phyloP scores from a whole-genome alignment of 1,139 yeast species.

The Geotrichum phurueaensis region DNA sequence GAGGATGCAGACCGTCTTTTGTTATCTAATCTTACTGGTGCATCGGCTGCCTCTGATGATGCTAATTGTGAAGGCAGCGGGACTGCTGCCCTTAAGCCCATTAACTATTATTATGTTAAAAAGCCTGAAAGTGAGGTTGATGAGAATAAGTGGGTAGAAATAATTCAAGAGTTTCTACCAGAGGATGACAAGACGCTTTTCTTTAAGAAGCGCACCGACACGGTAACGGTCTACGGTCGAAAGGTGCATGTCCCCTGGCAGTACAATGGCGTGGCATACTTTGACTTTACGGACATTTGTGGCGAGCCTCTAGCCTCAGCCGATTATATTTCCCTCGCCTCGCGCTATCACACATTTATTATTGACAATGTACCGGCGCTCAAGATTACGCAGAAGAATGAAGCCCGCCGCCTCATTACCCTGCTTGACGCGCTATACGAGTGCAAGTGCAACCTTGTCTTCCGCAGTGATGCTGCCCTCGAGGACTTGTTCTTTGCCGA shows the following conservation, averaged over 20 bases:
- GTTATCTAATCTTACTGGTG: neutral
- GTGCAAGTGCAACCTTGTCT: conserved; percentile 52
- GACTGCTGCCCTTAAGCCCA: neutral
- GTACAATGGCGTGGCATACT: conserved; percentile 42
- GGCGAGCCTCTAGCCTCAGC: conserved; percentile 56
- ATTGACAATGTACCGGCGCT: conserved; percentile 59
- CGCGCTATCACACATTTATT: conserved; percentile 51
- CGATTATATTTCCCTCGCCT: conserved; percentile 63
- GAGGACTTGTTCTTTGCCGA: conserved; percentile 56
- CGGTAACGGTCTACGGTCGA: conserved; percentile 53
- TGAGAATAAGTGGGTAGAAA: conserved; percentile 38
- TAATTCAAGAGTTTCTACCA: conserved; percentile 23
- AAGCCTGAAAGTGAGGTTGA: conserved; percentile 21
- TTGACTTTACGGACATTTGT: conserved; percentile 54
- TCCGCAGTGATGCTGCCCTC: conserved; percentile 47
- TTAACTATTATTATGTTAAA: conserved; percentile 12
- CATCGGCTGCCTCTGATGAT: neutral
- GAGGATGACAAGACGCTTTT: conserved; percentile 23
- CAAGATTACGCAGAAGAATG: conserved; percentile 55
- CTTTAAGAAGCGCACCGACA: conserved; percentile 25
- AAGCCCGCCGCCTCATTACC: conserved; percentile 62
- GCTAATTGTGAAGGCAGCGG: neutral
- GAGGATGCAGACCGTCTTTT: conserved; percentile 30
- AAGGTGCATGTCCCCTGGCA: conserved; percentile 45
- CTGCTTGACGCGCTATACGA: conserved; percentile 65